Conservation (phyloP, 1,284 basidiomycete genomes). For the Ustilago hordei region DNA sequence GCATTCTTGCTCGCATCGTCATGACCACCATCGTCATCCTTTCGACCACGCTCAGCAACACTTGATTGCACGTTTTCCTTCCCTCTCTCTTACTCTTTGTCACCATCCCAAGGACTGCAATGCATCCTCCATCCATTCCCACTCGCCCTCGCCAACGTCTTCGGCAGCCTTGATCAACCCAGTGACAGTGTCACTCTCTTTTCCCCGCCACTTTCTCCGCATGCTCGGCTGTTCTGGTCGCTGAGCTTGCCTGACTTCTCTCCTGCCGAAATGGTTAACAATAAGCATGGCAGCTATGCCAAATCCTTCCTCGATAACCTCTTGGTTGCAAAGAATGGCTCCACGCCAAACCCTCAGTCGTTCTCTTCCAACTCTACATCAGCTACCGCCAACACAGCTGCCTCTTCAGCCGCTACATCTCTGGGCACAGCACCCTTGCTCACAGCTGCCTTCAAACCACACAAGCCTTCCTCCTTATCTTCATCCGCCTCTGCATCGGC, state of each 20-base stretch:
- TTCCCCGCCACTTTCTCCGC: neutral
- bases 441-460: constrained; percentile 46
- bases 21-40: no score
- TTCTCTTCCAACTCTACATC: constrained; percentile 27
- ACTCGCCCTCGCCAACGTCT: constrained; percentile 46
- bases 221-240: constrained; percentile 11
- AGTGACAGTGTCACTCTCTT: neutral
- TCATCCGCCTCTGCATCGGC: constrained; percentile 55
- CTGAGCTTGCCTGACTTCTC: constrained; percentile 2
- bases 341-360: constrained; percentile 13
- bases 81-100: no score
- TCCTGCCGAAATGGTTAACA: constrained; percentile 23
- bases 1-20: no score
- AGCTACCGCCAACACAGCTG: constrained; percentile 15
- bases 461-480: constrained; percentile 53
- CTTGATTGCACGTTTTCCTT: no score
- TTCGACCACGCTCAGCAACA: no score
- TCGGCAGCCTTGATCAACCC: constrained; percentile 40
- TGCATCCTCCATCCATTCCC: constrained; percentile 32
- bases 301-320: constrained; percentile 45
- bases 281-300: constrained; percentile 35
- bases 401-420: constrained; percentile 27
- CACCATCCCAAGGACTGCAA: constrained; percentile 16
- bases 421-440: constrained; percentile 26
- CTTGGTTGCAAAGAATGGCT: constrained; percentile 24